A percentile compares a stretch with the other conserved stretches of the same genome.
Evolutionary conservation across 2,329 filamentous ascomycete genomes (phyloP).

Genomic region (Exophiala sideris): DNA sequence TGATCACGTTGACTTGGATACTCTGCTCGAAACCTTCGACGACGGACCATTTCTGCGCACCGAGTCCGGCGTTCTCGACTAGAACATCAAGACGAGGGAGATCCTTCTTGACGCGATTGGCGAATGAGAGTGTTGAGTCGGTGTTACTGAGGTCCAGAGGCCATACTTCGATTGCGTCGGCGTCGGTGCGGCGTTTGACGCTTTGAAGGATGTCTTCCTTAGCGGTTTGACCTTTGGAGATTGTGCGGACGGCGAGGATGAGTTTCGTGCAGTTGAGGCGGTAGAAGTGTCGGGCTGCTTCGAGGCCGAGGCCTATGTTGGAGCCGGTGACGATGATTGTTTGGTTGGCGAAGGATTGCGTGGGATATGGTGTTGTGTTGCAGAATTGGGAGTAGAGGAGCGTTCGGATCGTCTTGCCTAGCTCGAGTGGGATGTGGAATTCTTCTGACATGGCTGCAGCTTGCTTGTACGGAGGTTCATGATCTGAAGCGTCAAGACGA

Average conservation of each 20-base stretch:
- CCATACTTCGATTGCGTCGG: constrained; percentile 43
- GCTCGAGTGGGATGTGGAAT: constrained; percentile 8
- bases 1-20: constrained; percentile 32
- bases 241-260: constrained; percentile 46
- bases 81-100: constrained; percentile 35
- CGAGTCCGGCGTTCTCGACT: constrained; percentile 40
- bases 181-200: constrained; percentile 25
- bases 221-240: constrained; percentile 45
- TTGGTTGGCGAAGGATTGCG: constrained; percentile 24
- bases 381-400: constrained; percentile 26
- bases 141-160: constrained; percentile 43
- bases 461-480: too few species aligned
- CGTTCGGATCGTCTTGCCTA: not conserved
- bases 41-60: constrained; percentile 18
- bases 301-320: constrained; percentile 47
- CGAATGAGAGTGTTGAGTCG: constrained; percentile 33
- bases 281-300: constrained; percentile 44
- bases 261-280: constrained; percentile 40
- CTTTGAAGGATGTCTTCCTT: constrained; percentile 39
- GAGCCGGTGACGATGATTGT: constrained; percentile 49
- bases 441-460: constrained; percentile 13
- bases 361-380: constrained; percentile 17
- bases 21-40: constrained; percentile 24
- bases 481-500: too few species aligned
- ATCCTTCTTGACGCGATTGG: constrained; percentile 29